A percentile compares a stretch with the other conserved stretches of the same genome.
phyloP scores from a whole-genome alignment of 2,329 filamentous ascomycete species.

The Lasiodiplodia gonubiensis region DNA sequence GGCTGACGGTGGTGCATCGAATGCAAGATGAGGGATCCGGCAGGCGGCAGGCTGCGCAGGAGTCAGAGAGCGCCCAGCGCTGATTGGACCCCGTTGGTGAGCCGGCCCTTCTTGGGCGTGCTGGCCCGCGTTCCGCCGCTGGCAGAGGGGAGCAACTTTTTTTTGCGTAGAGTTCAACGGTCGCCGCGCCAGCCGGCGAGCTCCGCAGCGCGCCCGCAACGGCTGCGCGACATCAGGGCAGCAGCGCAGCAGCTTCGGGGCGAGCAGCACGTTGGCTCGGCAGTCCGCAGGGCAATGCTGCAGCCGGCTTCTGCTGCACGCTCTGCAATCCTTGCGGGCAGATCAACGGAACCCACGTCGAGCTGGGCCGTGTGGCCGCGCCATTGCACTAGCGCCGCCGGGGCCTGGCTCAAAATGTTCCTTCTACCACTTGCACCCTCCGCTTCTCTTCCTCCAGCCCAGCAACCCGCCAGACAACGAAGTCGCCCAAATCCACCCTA shows the following conservation, averaged over 20 bases:
- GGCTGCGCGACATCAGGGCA: neutral
- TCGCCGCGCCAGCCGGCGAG: neutral
- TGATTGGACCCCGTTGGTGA: conserved; percentile 9
- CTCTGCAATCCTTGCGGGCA: conserved; percentile 17
- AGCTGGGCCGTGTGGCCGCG: conserved; percentile 14
- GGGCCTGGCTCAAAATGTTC: conserved; percentile 34
- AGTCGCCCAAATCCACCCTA: conserved; percentile 41
- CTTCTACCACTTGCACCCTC: conserved; percentile 33
- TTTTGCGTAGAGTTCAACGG: neutral
- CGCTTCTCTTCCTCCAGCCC: conserved; percentile 37
- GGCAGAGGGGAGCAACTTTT: neutral
- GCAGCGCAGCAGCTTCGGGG: conserved; percentile 5
- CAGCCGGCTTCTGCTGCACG: conserved; percentile 4
- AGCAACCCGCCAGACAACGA: conserved; percentile 45
- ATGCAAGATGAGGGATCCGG: conserved; percentile 18
- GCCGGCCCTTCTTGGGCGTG: neutral
- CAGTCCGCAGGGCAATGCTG: neutral
- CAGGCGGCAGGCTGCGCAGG: conserved; percentile 16
- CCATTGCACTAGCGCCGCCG: conserved; percentile 17
- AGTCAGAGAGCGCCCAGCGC: conserved; percentile 14
- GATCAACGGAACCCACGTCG: conserved; percentile 17
- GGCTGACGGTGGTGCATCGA: conserved; percentile 20
- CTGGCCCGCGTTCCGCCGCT: conserved; percentile 8
- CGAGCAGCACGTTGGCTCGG: neutral
- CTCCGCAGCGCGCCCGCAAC: neutral